A percentile compares a stretch with the other conserved stretches of the same genome.
Conservation (phyloP, 768 basidiomycete species). For the Strobilomyces confusus region DNA sequence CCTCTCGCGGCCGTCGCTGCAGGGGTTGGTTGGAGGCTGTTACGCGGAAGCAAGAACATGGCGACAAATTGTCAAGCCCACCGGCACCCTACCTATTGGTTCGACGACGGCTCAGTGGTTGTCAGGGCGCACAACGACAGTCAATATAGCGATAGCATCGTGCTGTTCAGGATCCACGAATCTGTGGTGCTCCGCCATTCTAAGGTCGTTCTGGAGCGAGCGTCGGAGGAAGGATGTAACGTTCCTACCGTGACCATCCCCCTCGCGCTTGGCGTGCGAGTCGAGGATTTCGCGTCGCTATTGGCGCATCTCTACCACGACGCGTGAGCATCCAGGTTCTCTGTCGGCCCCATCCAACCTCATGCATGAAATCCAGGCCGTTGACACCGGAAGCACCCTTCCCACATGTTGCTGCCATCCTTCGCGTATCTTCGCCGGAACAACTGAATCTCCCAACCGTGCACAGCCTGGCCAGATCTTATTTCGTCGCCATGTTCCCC, state of each 20-base stretch:
- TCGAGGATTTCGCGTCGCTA: slow-evolving; percentile 51
- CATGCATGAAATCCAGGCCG: slow-evolving; percentile 35
- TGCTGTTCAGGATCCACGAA: slow-evolving; percentile 55
- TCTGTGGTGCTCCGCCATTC: slow-evolving; percentile 53
- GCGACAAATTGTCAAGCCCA: background rate
- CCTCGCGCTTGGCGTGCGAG: slow-evolving; percentile 34
- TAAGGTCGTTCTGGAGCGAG: slow-evolving; percentile 8
- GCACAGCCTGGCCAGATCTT: slow-evolving; percentile 41
- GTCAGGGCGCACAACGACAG: slow-evolving; percentile 37
- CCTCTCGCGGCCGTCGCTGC: slow-evolving; percentile 5
- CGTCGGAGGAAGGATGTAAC: background rate
- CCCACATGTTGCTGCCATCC: slow-evolving; percentile 44
- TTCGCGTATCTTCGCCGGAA: slow-evolving; percentile 53
- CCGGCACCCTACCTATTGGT: slow-evolving; percentile 56
- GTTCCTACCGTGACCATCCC: slow-evolving; percentile 32
- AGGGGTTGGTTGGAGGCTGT: slow-evolving; percentile 5
- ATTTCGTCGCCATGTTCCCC: slow-evolving; percentile 47
- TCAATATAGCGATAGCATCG: slow-evolving; percentile 1
- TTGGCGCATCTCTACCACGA: slow-evolving; percentile 69
- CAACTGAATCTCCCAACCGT: slow-evolving; percentile 57
- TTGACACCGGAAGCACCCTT: slow-evolving; percentile 43
- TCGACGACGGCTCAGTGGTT: slow-evolving; percentile 60
- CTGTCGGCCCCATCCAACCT: background rate
- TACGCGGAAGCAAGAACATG: background rate
- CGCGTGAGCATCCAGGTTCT: slow-evolving; percentile 42